These are phyloP conservation scores for Pogostemon cablin DNA, from an alignment of 257 asterid species.

Conservation along the genomic window DNA sequence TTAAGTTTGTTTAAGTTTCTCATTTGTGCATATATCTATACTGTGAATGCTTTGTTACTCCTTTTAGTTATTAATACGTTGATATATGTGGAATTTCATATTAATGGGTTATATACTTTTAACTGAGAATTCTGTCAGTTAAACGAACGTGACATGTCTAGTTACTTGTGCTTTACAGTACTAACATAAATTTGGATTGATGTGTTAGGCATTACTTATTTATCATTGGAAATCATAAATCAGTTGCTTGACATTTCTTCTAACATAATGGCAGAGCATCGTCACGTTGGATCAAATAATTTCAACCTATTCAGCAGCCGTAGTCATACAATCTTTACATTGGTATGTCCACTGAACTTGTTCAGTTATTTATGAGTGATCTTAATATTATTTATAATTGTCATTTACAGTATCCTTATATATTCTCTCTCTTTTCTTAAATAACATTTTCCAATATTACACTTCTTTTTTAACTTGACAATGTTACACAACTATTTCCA, in stretches of 20 bases:
- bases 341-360: slow-evolving; percentile 60
- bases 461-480: slow-evolving; percentile 1
- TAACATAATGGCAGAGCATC: slow-evolving; percentile 80
- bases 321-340: slow-evolving; percentile 95
- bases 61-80: neutral
- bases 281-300: slow-evolving; percentile 98
- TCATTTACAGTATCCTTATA: neutral
- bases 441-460: neutral
- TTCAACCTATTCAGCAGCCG: slow-evolving; percentile 99
- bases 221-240: slow-evolving; percentile 15
- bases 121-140: neutral
- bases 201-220: slow-evolving; percentile 4
- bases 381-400: slow-evolving; percentile 17
- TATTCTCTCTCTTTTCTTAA: slow-evolving; percentile 11
- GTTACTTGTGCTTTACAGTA: neutral
- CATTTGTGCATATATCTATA: neutral
- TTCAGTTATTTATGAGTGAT: slow-evolving; percentile 17
- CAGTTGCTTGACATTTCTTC: slow-evolving; percentile 33
- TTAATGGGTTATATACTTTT: neutral
- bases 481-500: neutral
- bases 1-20: neutral
- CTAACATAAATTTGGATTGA: neutral
- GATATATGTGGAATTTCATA: neutral
- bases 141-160: slow-evolving; percentile 9
- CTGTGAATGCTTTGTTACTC: neutral